Percentiles rank a stretch among this genome's conserved stretches.
These are phyloP conservation scores for Aureobasidium sp. DNA, from an alignment of 2,329 filamentous ascomycete species.

Conservation along the genomic window DNA sequence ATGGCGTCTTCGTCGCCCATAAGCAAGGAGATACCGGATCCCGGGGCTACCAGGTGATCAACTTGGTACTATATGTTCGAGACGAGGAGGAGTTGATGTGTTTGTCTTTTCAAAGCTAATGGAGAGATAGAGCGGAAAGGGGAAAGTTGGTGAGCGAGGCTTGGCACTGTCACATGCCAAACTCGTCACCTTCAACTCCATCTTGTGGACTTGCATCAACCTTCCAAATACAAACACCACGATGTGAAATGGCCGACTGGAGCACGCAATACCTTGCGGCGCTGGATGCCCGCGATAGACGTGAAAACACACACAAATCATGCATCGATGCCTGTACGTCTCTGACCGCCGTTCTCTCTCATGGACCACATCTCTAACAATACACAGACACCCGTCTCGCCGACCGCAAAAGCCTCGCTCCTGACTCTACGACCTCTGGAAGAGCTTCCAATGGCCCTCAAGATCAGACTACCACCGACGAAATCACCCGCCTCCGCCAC, in stretches of 20 bases:
- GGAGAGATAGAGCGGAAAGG: background rate
- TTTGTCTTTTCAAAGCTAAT: background rate
- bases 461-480: constrained; percentile 21
- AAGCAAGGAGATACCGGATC: too few relatives aligned
- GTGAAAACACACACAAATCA: constrained; percentile 69
- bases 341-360: constrained; percentile 25
- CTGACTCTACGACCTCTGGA: constrained; percentile 31
- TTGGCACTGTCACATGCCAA: constrained; percentile 16
- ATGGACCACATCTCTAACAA: constrained; percentile 16
- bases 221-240: background rate
- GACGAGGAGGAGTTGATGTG: background rate
- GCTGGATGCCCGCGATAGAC: constrained; percentile 75
- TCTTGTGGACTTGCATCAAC: too few relatives aligned
- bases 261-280: constrained; percentile 82
- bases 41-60: background rate
- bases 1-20: too few relatives aligned
- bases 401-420: constrained; percentile 41
- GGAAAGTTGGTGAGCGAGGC: background rate
- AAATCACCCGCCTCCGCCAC: constrained; percentile 37
- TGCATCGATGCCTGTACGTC: constrained; percentile 82
- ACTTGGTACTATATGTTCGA: background rate
- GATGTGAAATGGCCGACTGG: constrained; percentile 70
- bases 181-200: too few relatives aligned
- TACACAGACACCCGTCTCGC: constrained; percentile 50
- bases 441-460: constrained; percentile 20